Evolutionary conservation across 2,329 filamentous ascomycete species (phyloP).

Genomic region (Aspergillus ibericus): DNA sequence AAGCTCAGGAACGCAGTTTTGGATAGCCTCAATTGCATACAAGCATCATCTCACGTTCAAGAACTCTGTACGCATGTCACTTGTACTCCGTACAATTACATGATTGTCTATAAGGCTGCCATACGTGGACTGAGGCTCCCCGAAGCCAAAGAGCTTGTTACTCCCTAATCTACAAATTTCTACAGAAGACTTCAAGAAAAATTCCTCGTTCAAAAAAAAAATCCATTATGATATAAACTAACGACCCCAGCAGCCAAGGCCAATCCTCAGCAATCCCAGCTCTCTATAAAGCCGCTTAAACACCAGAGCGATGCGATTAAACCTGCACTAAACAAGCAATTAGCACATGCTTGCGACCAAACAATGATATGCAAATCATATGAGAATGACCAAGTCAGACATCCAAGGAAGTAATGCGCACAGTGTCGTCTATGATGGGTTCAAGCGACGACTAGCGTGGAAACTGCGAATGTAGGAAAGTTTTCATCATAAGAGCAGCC

Average conservation of each 20-base stretch:
- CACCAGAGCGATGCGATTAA: background rate
- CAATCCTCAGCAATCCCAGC: no score
- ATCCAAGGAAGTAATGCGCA: conserved; percentile 43
- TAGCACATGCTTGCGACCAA: background rate
- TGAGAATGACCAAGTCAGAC: conserved; percentile 29
- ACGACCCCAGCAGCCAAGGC: no score
- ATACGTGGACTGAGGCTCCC: no score
- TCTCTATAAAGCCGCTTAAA: background rate
- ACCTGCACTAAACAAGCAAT: conserved; percentile 9
- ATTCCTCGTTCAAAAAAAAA: background rate
- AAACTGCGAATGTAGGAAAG: conserved; percentile 46
- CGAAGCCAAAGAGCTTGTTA: background rate
- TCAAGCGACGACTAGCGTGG: conserved; percentile 41
- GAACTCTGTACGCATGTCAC: background rate
- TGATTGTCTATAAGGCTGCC: no score
- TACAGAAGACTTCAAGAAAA: no score
- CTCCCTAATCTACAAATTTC: no score
- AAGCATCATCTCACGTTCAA: background rate
- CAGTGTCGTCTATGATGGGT: conserved; percentile 37
- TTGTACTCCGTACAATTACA: no score
- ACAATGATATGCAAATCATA: conserved; percentile 14
- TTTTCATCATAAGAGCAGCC: conserved; percentile 46
- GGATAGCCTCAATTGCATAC: background rate
- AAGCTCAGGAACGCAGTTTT: conserved; percentile 12
- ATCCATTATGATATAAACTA: background rate